A percentile compares a stretch with the other conserved stretches of the same genome.
Evolutionary conservation across 208 protist species (phyloP).

Genomic region (Leishmania braziliensis): DNA sequence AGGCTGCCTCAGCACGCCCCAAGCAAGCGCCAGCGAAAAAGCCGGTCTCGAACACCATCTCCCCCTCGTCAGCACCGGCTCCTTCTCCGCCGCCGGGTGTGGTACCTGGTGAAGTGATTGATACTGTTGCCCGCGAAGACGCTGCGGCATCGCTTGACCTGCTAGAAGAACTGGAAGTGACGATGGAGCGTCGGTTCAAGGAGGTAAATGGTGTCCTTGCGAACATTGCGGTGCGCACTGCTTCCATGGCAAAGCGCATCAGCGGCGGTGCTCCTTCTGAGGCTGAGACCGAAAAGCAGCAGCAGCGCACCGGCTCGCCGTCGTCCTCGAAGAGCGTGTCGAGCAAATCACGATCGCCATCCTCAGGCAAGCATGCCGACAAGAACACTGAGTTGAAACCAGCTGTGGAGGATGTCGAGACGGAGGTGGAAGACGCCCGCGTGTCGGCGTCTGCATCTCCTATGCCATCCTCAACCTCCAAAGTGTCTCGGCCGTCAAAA

Average conservation of each 20-base stretch:
- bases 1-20: not conserved
- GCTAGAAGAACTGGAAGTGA: conserved; percentile 61
- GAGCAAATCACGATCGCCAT: not conserved
- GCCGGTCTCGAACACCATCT: not conserved
- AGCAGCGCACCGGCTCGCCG: not conserved
- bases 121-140: conserved; percentile 77
- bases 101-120: conserved; percentile 35
- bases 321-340: not conserved
- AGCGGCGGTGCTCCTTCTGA: not conserved
- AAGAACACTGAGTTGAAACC: not conserved
- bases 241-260: conserved; percentile 6
- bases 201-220: conserved; percentile 56
- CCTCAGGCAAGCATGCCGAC: conserved; percentile 3
- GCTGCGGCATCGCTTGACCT: conserved; percentile 66
- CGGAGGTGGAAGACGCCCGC: not conserved
- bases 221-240: conserved; percentile 41
- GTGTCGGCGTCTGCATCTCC: not conserved
- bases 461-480: not conserved
- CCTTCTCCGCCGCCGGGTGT: conserved; percentile 9
- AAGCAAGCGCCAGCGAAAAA: conserved; percentile 9
- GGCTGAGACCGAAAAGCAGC: not conserved
- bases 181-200: conserved; percentile 69
- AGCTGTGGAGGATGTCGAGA: not conserved
- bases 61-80: not conserved
- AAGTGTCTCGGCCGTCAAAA: not conserved